phyloP scores from a whole-genome alignment of 2,329 filamentous ascomycete species.

The Coniosporium tulheliwenetii region DNA sequence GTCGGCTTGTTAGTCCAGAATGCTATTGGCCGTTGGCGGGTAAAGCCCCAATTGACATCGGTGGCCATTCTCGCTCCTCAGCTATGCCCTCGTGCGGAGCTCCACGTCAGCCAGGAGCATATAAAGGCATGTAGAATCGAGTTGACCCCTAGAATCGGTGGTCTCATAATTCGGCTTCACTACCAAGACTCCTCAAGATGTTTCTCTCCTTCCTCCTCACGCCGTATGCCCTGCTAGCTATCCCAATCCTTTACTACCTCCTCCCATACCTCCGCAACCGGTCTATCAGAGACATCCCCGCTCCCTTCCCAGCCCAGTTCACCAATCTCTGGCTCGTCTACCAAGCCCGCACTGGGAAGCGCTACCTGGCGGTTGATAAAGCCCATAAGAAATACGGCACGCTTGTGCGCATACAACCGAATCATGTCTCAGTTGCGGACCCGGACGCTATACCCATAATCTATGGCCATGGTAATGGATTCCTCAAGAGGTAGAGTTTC shows the following conservation, averaged over 20 bases:
- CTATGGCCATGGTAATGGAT: slow-evolving; percentile 49
- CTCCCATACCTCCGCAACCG: slow-evolving; percentile 44
- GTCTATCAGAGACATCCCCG: slow-evolving; percentile 40
- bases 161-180: too few relatives aligned
- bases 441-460: slow-evolving; percentile 59
- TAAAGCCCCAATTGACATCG: too few relatives aligned
- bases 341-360: slow-evolving; percentile 42
- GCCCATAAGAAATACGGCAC: slow-evolving; percentile 62
- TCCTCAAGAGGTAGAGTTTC: slow-evolving; percentile 26
- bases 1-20: too few relatives aligned
- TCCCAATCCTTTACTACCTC: slow-evolving; percentile 39
- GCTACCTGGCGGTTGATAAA: slow-evolving; percentile 46
- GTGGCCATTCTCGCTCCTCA: too few relatives aligned
- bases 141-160: too few relatives aligned
- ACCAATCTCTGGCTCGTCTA: slow-evolving; percentile 68
- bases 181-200: slow-evolving; percentile 8
- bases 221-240: slow-evolving; percentile 30
- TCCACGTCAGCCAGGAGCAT: too few relatives aligned
- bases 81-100: too few relatives aligned
- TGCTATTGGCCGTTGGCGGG: too few relatives aligned
- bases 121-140: too few relatives aligned
- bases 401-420: slow-evolving; percentile 70
- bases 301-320: slow-evolving; percentile 50
- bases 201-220: slow-evolving; percentile 24
- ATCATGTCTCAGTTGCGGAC: slow-evolving; percentile 71